Base-by-base conservation (phyloP, 306 rosid species). In the Quillaja saponaria region DNA sequence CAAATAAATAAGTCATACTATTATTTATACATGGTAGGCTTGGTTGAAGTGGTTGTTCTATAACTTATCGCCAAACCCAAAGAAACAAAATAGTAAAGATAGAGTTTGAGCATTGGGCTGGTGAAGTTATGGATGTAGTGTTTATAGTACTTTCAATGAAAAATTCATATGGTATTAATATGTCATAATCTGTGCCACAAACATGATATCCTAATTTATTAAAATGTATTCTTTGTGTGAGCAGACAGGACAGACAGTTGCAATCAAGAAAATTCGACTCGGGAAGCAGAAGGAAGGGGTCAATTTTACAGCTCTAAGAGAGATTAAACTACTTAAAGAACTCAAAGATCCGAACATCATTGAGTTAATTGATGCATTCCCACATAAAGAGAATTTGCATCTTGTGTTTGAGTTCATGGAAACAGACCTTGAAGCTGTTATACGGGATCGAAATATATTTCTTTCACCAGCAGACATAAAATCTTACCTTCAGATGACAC, bases 271-370 rank as follows among this genome's bases (percentile, higher is more conserved):
- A 74, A 92, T 92, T 80, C 85, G 99, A 55, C 84, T 92, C 60
- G 99, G 99, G 44, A 92, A 83, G 82, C 95, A 89, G 64, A 92
- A 89, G 80, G 99, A 92, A 79, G 99, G 99, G 51, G 87, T 88
- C 13, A 91, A 91, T 80, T 84, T 91, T 54, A 91, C 97, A 1
- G 97, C 97, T 0, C 97, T 91, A 46, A 71, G 97, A 64, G 96
- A 88, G 77, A 88, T 91, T 61, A 91, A 91, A 67, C 72, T 91
- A 16, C 91, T 91, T 17, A 88, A 91, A 73, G 97, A 91, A 78
- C 86, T 91, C 40, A 91, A 88, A 51, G 78, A 79, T 78, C 87
- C 96, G 5, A 84, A 84, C 58, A 88, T 91, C 13, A 91, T 91
- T 69, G 95, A 91, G 82, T 78, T 91, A 71, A 91, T 75, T 56